Conservation (phyloP, 2,329 filamentous ascomycete genomes). For the Cytospora piceicola region DNA sequence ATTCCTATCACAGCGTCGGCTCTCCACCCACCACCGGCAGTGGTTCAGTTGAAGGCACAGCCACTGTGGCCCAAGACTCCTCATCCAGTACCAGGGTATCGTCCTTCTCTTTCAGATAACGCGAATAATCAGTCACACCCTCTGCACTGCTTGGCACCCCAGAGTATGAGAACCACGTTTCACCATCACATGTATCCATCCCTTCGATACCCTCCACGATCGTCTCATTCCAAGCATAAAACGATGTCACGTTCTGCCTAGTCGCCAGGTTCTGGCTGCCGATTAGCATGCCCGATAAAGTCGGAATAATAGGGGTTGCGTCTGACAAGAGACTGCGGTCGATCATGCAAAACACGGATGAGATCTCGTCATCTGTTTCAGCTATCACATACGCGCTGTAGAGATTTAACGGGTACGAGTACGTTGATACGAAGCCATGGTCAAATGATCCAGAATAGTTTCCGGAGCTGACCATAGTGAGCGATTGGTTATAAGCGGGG, state of each 20-base stretch:
- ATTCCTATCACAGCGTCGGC: background rate
- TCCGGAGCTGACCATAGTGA: constrained; percentile 37
- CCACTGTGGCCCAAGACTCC: constrained; percentile 16
- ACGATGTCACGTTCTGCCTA: constrained; percentile 39
- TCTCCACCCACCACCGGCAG: background rate
- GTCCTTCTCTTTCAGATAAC: constrained; percentile 35
- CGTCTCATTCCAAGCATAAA: constrained; percentile 40
- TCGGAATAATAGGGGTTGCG: constrained; percentile 34
- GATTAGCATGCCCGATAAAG: constrained; percentile 33
- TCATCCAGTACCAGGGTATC: constrained; percentile 33
- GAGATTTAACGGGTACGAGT: constrained; percentile 39
- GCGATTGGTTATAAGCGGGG: constrained; percentile 38
- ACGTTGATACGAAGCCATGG: constrained; percentile 32
- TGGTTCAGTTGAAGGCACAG: constrained; percentile 15
- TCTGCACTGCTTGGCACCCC: constrained; percentile 26
- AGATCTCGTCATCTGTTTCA: constrained; percentile 37
- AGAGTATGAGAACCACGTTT: constrained; percentile 38
- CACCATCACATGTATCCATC: constrained; percentile 36
- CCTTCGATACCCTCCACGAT: constrained; percentile 39
- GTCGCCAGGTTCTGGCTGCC: constrained; percentile 34
- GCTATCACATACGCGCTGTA: constrained; percentile 40
- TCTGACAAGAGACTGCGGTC: constrained; percentile 37
- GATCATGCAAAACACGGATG: constrained; percentile 38
- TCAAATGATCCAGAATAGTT: constrained; percentile 34
- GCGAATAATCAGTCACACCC: constrained; percentile 34